Percentiles rank a stretch among this genome's conserved stretches.
Conservation (phyloP, 208 protist genomes). For the Jaenimonas drosophilae region DNA sequence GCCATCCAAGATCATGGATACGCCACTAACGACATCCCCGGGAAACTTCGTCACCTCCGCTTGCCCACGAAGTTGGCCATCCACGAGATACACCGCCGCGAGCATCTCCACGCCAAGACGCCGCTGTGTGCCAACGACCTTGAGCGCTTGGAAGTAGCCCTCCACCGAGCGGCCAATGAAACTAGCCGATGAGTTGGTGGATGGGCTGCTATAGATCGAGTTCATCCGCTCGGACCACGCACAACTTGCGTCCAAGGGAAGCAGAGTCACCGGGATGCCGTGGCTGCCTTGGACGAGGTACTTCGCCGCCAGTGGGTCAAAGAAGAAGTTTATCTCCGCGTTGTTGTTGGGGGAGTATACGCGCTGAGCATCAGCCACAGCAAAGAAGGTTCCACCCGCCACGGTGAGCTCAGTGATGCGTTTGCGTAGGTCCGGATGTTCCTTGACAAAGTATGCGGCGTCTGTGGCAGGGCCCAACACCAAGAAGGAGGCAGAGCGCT, state of each 20-base stretch:
- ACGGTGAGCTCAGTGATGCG: conserved; percentile 24
- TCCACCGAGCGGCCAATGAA: conserved; percentile 11
- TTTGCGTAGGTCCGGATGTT: conserved; percentile 7
- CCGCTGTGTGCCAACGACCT: neutral
- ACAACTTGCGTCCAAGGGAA: conserved; percentile 30
- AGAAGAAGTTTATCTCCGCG: conserved; percentile 59
- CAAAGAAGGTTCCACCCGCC: conserved; percentile 41
- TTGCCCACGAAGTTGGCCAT: conserved; percentile 14
- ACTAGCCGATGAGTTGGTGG: too few relatives aligned
- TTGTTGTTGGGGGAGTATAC: conserved; percentile 23
- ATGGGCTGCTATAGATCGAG: too few relatives aligned
- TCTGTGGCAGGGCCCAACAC: conserved; percentile 55
- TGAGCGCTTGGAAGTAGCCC: conserved; percentile 19
- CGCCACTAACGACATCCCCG: conserved; percentile 19
- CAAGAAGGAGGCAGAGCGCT: conserved; percentile 25
- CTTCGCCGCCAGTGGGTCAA: conserved; percentile 50
- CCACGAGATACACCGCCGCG: conserved; percentile 19
- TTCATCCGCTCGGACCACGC: conserved; percentile 28
- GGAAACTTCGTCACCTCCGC: conserved; percentile 15
- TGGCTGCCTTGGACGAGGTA: conserved; percentile 31
- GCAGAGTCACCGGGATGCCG: conserved; percentile 29
- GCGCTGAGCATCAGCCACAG: conserved; percentile 22
- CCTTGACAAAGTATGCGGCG: conserved; percentile 41
- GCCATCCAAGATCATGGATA: conserved; percentile 10
- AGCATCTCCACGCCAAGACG: conserved; percentile 16